phyloP scores from a whole-genome alignment of 2,329 filamentous ascomycete species.

The Geosmithia flava region DNA sequence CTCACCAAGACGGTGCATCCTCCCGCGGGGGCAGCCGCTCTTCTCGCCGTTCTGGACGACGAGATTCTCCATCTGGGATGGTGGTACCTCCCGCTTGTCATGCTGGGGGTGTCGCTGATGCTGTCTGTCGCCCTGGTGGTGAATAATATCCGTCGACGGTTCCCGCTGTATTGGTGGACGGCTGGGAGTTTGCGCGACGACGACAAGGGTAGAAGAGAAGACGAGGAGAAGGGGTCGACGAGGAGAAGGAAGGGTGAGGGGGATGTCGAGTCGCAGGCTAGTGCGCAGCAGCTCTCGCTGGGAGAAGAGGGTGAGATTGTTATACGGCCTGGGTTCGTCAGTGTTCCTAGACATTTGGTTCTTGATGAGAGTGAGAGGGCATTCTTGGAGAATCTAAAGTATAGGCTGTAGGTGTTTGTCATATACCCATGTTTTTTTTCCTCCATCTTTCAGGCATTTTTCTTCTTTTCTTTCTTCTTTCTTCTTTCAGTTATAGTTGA shows the following conservation, averaged over 20 bases:
- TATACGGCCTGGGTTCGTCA: constrained; percentile 18
- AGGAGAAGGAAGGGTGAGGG: constrained; percentile 3
- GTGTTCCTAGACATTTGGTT: constrained; percentile 20
- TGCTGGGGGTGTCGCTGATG: constrained; percentile 50
- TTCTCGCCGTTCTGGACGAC: constrained; percentile 52
- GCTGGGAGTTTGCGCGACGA: constrained; percentile 16
- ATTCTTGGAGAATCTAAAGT: constrained; percentile 18
- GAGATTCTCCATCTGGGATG: constrained; percentile 48
- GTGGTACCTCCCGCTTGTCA: constrained; percentile 51
- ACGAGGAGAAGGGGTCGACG: background rate
- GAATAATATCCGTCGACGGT: constrained; percentile 57
- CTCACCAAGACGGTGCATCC: constrained; percentile 63
- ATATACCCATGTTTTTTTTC: background rate
- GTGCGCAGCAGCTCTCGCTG: background rate
- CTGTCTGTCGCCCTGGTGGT: constrained; percentile 47
- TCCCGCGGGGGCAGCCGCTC: constrained; percentile 61
- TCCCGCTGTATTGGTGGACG: constrained; percentile 62
- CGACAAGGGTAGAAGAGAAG: constrained; percentile 3
- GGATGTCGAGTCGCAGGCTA: constrained; percentile 3
- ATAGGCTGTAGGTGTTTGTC: constrained; percentile 5
- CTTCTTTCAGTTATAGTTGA: too few species aligned
- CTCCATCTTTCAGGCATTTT: too few species aligned
- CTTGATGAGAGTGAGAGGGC: constrained; percentile 23
- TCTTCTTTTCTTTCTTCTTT: too few species aligned
- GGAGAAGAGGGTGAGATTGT: constrained; percentile 16